Conservation (phyloP, 768 basidiomycete species). For the Serendipita sp. region DNA sequence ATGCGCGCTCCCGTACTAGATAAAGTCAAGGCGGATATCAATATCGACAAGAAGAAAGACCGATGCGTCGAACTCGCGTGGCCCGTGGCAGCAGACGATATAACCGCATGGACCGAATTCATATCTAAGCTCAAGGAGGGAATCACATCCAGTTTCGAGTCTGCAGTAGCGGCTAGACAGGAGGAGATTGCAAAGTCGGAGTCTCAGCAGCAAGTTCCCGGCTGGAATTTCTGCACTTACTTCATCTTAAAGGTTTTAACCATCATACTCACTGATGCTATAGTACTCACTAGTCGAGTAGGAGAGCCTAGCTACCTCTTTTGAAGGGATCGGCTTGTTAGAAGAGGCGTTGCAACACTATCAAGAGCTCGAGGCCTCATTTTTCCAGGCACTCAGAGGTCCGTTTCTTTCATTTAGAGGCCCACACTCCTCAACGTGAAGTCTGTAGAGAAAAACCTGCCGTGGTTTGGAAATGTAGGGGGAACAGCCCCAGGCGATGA, state of each 20-base stretch:
- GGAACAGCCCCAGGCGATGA: slow-evolving; percentile 58
- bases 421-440: not conserved
- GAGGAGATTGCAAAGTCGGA: slow-evolving; percentile 88
- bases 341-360: slow-evolving; percentile 86
- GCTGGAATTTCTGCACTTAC: slow-evolving; percentile 98
- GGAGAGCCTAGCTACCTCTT: slow-evolving; percentile 90
- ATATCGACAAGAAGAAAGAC: slow-evolving; percentile 63
- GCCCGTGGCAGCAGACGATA: slow-evolving; percentile 54
- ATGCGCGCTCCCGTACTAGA: slow-evolving; percentile 75
- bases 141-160: slow-evolving; percentile 69
- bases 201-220: slow-evolving; percentile 77
- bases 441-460: slow-evolving; percentile 58
- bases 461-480: slow-evolving; percentile 85
- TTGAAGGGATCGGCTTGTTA: slow-evolving; percentile 73
- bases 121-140: slow-evolving; percentile 83
- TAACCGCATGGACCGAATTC: slow-evolving; percentile 75
- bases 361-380: slow-evolving; percentile 78
- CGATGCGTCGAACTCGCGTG: slow-evolving; percentile 77
- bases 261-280: not conserved
- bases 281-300: slow-evolving; percentile 21
- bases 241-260: slow-evolving; percentile 73
- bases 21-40: slow-evolving; percentile 86
- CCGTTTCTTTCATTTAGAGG: not conserved
- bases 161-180: slow-evolving; percentile 58
- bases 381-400: slow-evolving; percentile 32